Conservation (phyloP, 805 yeast genomes). For the Zygoascus bituminiphila region DNA sequence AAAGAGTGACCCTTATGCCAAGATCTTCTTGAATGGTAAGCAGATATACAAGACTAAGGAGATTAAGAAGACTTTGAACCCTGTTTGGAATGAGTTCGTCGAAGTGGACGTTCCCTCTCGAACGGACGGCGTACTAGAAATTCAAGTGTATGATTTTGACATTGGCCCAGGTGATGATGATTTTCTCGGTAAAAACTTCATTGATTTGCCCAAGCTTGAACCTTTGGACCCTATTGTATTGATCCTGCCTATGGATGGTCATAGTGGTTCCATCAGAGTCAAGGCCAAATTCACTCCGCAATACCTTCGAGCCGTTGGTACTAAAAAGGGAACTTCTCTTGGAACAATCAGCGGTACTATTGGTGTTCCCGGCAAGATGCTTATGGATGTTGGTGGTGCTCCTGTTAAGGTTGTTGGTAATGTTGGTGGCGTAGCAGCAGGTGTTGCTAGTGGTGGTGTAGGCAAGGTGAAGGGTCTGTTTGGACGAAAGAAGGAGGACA, state of each 20-base stretch:
- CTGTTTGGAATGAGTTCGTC: constrained; percentile 76
- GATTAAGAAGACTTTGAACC: constrained; percentile 78
- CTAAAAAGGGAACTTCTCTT: constrained; percentile 18
- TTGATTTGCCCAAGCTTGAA: constrained; percentile 53
- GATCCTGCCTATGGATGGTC: constrained; percentile 46
- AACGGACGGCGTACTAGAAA: constrained; percentile 47
- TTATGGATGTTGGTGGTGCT: constrained; percentile 42
- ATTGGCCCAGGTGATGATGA: constrained; percentile 85
- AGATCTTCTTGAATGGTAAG: constrained; percentile 59
- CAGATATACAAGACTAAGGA: constrained; percentile 66
- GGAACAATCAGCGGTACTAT: constrained; percentile 15
- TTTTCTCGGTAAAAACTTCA: constrained; percentile 54
- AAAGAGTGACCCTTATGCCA: constrained; percentile 84
- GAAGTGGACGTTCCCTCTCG: constrained; percentile 51
- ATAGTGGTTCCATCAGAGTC: constrained; percentile 54
- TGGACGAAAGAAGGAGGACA: constrained; percentile 23
- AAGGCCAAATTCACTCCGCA: constrained; percentile 61
- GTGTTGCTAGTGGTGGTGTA: constrained; percentile 32
- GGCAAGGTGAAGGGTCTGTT: constrained; percentile 38
- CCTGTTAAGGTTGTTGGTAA: constrained; percentile 44
- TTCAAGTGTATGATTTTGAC: constrained; percentile 83
- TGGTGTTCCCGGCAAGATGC: constrained; percentile 32
- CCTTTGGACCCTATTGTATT: constrained; percentile 46
- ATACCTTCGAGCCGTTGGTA: constrained; percentile 36
- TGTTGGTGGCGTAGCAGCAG: constrained; percentile 37